phyloP scores from a whole-genome alignment of 2,329 filamentous ascomycete species.

The Botrytis elliptica region DNA sequence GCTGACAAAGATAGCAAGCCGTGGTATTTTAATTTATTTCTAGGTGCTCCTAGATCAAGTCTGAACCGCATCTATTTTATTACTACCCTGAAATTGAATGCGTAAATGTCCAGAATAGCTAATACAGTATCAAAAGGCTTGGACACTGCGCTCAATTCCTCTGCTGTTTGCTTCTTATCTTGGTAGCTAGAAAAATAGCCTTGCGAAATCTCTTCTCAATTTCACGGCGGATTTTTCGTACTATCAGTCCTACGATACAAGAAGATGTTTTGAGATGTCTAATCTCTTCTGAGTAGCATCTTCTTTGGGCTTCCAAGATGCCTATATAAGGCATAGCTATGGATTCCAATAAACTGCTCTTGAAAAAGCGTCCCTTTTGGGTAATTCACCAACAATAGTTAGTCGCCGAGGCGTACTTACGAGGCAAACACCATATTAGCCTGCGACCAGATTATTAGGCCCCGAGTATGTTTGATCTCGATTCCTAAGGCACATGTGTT shows the following conservation, averaged over 20 bases:
- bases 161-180: not conserved
- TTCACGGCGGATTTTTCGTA: not conserved
- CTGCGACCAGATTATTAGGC: not conserved
- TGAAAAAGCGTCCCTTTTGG: not conserved
- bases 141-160: not conserved
- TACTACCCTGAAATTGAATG: not conserved
- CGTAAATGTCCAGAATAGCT: not conserved
- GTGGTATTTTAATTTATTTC: not conserved
- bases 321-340: not conserved
- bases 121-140: not conserved
- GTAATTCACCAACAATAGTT: not conserved
- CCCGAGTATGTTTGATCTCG: not conserved
- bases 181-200: not conserved
- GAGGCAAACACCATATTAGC: not conserved
- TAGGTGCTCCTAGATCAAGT: not conserved
- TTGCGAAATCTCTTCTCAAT: not conserved
- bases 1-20: not conserved
- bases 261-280: not conserved
- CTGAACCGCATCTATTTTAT: not conserved
- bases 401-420: not conserved
- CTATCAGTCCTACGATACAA: not conserved
- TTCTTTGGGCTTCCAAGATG: not conserved
- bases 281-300: not conserved
- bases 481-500: not conserved
- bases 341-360: not conserved